Conservation (phyloP, 106 monocot genomes). For the Dioscorea zingiberensis region DNA sequence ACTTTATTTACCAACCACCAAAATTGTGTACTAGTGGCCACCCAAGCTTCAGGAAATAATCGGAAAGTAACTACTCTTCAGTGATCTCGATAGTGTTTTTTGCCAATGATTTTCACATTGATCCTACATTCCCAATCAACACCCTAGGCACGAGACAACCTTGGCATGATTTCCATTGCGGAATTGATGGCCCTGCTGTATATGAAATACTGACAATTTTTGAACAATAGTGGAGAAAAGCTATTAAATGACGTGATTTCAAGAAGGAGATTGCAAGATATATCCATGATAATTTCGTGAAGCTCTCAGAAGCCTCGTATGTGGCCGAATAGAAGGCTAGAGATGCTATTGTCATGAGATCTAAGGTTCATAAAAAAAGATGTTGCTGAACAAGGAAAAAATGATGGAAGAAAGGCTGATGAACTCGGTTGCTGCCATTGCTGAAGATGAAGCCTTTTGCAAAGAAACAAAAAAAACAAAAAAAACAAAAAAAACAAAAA, state of each 20-base stretch:
- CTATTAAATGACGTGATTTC: conserved; percentile 36
- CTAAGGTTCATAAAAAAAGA: too few relatives aligned
- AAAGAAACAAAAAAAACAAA: too few relatives aligned
- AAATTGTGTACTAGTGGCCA: conserved; percentile 79
- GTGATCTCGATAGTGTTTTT: conserved; percentile 56
- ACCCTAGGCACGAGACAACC: conserved; percentile 31
- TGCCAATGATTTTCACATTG: conserved; percentile 65
- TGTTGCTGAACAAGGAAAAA: too few relatives aligned
- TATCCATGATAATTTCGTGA: too few relatives aligned
- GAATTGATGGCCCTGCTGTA: conserved; percentile 40
- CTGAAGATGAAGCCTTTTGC: too few relatives aligned
- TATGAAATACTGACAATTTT: conserved; percentile 42
- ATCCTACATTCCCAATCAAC: conserved; percentile 57
- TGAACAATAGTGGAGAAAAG: conserved; percentile 40
- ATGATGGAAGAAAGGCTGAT: too few relatives aligned
- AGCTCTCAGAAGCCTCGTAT: too few relatives aligned
- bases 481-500: too few relatives aligned
- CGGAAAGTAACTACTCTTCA: conserved; percentile 64
- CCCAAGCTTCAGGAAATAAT: conserved; percentile 47
- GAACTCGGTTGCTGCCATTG: too few relatives aligned
- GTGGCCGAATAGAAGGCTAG: too few relatives aligned
- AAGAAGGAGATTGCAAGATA: too few relatives aligned
- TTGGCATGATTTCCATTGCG: conserved; percentile 47
- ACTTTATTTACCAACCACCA: conserved; percentile 89
- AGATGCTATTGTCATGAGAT: too few relatives aligned